Base-by-base conservation (phyloP, 176 grass and related monocot species). In the Tillandsia leiboldiana region DNA sequence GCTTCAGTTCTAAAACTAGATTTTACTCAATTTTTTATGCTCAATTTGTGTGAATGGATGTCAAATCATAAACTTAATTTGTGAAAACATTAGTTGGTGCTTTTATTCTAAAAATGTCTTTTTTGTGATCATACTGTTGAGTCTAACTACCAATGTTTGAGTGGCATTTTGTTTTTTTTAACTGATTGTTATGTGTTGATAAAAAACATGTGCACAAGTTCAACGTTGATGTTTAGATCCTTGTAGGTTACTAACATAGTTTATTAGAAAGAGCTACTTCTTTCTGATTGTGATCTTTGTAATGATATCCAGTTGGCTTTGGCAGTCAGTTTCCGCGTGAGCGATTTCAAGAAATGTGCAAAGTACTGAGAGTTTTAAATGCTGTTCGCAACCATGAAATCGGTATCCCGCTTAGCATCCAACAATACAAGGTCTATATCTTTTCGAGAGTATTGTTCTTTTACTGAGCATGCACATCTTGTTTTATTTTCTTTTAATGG, bases 281-380 rank as follows among this genome's bases (percentile, higher is more conserved):
- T 82, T 91, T 78, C 75, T 96, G 86, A 87, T 89, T 72, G 86
- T 80, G 49, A 85, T 84, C 81, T 79, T 87, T 69, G 65, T 65
- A 97, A 92, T 97, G 84, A 97, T 90, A 90, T 88, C 86, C 86
- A 90, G 89, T 97, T 97, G 89, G 82, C 79, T 92, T 97, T 97
- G 89, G 86, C 93, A 97, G 93, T 85, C 89, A 82, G 70, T 92
- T 92, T 85, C 54, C 87, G 53, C 83, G 83, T 66, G 93, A 92
- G 70, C 86, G 78, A 24, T 87, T 97, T 70, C 89, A 90, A 89
- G 93, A 97, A 78, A 92, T 83, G 86, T 97, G 93, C 82, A 97
- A 97, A 78, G 87, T 67, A n/a, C 61, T 97, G 58, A 73, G 93
- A 12, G 93, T 97, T 74, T 48, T 97, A 69, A 97, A 97, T 87